Percentiles rank a stretch among this genome's conserved stretches.
phyloP scores from a whole-genome alignment of 768 basidiomycete genomes.

The Boletus pseudopeckii region DNA sequence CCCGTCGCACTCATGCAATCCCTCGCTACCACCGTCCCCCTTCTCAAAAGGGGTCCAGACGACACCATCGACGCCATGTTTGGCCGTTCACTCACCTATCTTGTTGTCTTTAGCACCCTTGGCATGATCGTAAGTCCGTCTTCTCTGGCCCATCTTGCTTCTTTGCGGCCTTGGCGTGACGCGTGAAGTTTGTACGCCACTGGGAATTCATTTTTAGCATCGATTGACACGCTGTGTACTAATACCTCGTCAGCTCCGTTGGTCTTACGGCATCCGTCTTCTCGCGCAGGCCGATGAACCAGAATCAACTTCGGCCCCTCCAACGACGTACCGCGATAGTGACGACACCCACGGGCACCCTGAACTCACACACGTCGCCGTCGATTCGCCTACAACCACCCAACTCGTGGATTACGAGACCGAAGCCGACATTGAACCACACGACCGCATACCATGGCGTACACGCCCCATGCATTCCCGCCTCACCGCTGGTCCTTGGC shows the following conservation, averaged over 20 bases:
- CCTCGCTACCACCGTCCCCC: slow-evolving; percentile 78
- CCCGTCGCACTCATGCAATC: slow-evolving; percentile 94
- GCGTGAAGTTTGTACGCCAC: no score
- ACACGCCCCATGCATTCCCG: background rate
- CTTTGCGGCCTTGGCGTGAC: no score
- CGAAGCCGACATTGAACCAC: background rate
- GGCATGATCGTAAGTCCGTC: slow-evolving; percentile 81
- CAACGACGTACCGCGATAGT: slow-evolving; percentile 7
- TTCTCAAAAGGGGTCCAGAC: slow-evolving; percentile 74
- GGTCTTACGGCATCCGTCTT: slow-evolving; percentile 89
- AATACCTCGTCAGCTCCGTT: slow-evolving; percentile 60
- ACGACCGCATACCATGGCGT: background rate
- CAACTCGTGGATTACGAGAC: slow-evolving; percentile 12
- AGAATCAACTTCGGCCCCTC: background rate
- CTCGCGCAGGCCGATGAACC: slow-evolving; percentile 49
- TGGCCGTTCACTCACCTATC: slow-evolving; percentile 84
- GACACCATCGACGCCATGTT: slow-evolving; percentile 89
- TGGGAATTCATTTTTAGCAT: no score
- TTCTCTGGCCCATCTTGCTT: background rate
- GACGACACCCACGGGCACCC: slow-evolving; percentile 2
- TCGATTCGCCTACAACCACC: background rate
- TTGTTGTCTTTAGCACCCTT: slow-evolving; percentile 89
- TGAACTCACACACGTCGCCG: background rate
- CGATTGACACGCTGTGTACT: background rate
- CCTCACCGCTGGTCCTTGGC: background rate